Conservation (phyloP, 805 yeast genomes). For the Metschnikowia picachoensis region DNA sequence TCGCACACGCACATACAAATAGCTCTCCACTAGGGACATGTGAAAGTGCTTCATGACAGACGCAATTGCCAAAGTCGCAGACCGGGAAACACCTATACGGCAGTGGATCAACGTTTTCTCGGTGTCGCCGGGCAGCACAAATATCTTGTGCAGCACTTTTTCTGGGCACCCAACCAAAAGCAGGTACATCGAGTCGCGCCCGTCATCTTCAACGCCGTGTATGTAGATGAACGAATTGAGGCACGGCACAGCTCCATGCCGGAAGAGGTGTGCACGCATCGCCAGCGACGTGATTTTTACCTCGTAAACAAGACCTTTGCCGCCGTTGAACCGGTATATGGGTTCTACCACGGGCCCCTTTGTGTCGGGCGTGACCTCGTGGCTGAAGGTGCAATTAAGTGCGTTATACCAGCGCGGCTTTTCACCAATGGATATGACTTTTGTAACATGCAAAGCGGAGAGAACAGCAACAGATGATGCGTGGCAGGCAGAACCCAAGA, state of each 20-base stretch:
- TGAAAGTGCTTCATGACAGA: constrained; percentile 13
- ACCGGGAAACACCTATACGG: constrained; percentile 16
- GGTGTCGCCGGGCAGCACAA: constrained; percentile 18
- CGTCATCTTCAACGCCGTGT: constrained; percentile 37
- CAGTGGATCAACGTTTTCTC: constrained; percentile 12
- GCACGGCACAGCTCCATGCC: constrained; percentile 9
- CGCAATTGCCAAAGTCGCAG: constrained; percentile 14
- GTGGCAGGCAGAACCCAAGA: constrained; percentile 32
- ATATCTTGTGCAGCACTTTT: constrained; percentile 26
- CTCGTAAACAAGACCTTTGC: constrained; percentile 10
- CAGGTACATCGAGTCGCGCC: constrained; percentile 31
- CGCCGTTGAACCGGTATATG: constrained; percentile 12
- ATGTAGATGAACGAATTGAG: constrained; percentile 24
- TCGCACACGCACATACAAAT: constrained; percentile 14
- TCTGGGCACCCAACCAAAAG: constrained; percentile 29
- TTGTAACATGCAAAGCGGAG: constrained; percentile 21
- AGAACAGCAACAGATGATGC: constrained; percentile 31
- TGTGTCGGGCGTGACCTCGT: constrained; percentile 9
- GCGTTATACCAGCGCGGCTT: constrained; percentile 29
- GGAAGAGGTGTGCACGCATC: constrained; percentile 8
- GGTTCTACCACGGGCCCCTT: constrained; percentile 10
- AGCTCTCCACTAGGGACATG: constrained; percentile 13
- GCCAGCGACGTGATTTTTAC: constrained; percentile 9
- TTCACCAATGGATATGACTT: constrained; percentile 35
- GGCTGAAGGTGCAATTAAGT: constrained; percentile 7